These are phyloP conservation scores for Poronia punctata DNA, from an alignment of 495 filamentous ascomycete genomes.

Conservation along the genomic window DNA sequence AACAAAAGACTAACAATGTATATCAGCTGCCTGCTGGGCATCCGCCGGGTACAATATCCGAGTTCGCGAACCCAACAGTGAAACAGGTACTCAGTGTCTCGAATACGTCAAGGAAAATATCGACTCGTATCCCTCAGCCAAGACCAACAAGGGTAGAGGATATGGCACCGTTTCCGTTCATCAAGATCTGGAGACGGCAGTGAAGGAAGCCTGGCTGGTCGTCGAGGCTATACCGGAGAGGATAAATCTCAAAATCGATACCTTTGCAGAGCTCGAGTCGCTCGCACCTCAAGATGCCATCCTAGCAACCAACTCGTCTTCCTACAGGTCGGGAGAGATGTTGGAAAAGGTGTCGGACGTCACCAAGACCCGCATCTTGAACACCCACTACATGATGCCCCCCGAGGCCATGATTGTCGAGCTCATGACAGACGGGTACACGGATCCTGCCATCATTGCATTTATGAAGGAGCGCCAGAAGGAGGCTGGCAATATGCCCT, in stretches of 20 bases:
- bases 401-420: slow-evolving; percentile 42
- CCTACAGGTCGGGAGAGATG: slow-evolving; percentile 42
- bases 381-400: slow-evolving; percentile 51
- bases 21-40: slow-evolving; percentile 22
- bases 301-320: slow-evolving; percentile 45
- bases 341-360: slow-evolving; percentile 32
- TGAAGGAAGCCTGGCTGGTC: slow-evolving; percentile 42
- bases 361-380: slow-evolving; percentile 31
- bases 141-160: slow-evolving; percentile 8
- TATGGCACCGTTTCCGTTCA: slow-evolving; percentile 24
- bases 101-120: background rate
- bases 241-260: slow-evolving; percentile 41
- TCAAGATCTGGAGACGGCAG: slow-evolving; percentile 29
- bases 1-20: no score
- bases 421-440: slow-evolving; percentile 50
- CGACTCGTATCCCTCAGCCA: background rate
- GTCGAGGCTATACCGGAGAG: slow-evolving; percentile 52
- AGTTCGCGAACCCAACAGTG: slow-evolving; percentile 18
- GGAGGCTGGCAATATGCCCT: slow-evolving; percentile 37
- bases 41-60: slow-evolving; percentile 27
- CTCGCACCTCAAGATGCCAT: slow-evolving; percentile 39
- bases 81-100: background rate
- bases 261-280: slow-evolving; percentile 41
- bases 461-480: slow-evolving; percentile 35
- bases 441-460: slow-evolving; percentile 34